Evolutionary conservation across 2,329 filamentous ascomycete genomes (phyloP).

Genomic region (Zymoseptoria crescenta): DNA sequence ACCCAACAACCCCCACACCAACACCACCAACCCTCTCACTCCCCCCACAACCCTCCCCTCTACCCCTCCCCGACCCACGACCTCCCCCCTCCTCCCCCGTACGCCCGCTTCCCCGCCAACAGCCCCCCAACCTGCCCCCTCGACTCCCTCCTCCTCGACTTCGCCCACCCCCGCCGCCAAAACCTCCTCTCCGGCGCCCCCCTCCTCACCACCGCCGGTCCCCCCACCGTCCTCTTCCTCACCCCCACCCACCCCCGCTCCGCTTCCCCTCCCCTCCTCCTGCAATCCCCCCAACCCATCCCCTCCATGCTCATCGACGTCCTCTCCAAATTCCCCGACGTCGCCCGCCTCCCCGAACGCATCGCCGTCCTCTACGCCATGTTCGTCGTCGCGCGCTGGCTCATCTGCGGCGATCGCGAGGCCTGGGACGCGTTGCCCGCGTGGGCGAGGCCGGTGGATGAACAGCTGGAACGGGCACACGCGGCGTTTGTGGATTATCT

Average conservation of each 20-base stretch:
- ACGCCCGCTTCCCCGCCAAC: constrained; percentile 43
- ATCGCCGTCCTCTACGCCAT: constrained; percentile 76
- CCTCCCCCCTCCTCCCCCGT: constrained; percentile 22
- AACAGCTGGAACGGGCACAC: constrained; percentile 61
- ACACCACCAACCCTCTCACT: constrained; percentile 6
- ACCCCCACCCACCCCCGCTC: too few relatives aligned
- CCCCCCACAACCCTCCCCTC: constrained; percentile 4
- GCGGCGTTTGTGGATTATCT: constrained; percentile 77
- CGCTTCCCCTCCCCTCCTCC: constrained; percentile 57
- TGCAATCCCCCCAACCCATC: constrained; percentile 65
- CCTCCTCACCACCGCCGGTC: constrained; percentile 70
- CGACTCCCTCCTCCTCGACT: constrained; percentile 72
- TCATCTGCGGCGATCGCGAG: constrained; percentile 67
- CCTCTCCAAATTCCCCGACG: constrained; percentile 71
- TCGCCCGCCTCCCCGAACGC: constrained; percentile 70
- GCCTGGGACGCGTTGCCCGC: constrained; percentile 71
- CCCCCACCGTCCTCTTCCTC: constrained; percentile 70
- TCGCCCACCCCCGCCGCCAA: constrained; percentile 61
- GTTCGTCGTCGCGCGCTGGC: constrained; percentile 79
- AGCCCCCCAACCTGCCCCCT: constrained; percentile 64
- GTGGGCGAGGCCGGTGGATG: constrained; percentile 60
- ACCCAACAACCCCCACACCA: constrained; percentile 20
- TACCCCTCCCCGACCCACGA: constrained; percentile 2
- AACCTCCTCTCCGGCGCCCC: constrained; percentile 57
- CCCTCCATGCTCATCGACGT: constrained; percentile 84